Evolutionary conservation across 1,139 yeast species (phyloP).

Genomic region (Citeromyces siamensis): DNA sequence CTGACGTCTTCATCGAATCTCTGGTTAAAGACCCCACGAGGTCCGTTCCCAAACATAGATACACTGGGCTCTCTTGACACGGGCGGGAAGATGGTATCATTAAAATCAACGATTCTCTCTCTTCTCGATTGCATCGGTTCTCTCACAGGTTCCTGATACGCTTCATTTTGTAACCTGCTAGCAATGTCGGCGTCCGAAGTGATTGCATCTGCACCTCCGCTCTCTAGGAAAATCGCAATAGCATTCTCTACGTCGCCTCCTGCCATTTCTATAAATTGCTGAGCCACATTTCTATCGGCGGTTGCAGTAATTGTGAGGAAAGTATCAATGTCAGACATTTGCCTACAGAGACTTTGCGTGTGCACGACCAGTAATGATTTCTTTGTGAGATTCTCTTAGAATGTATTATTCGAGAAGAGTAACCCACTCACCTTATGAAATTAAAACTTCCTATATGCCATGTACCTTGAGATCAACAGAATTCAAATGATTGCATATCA

Average conservation of each 20-base stretch:
- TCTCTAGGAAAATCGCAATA: conserved; percentile 73
- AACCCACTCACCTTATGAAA: neutral
- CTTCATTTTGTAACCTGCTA: conserved; percentile 51
- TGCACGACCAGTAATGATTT: neutral
- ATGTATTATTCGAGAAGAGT: neutral
- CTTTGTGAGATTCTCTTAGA: neutral
- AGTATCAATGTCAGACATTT: conserved; percentile 37
- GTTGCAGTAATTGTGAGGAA: conserved; percentile 82
- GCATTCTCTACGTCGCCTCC: conserved; percentile 78
- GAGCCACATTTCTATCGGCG: conserved; percentile 57
- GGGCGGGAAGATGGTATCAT: conserved; percentile 9
- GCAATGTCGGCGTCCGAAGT: conserved; percentile 29
- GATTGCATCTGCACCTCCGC: conserved; percentile 28
- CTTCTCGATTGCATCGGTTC: conserved; percentile 42
- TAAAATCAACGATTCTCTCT: conserved; percentile 59
- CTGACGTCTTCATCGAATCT: conserved; percentile 13
- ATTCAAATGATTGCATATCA: too few relatives aligned
- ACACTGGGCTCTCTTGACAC: conserved; percentile 10
- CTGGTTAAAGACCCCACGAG: conserved; percentile 41
- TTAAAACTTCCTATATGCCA: neutral
- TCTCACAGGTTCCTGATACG: conserved; percentile 52
- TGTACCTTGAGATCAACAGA: neutral
- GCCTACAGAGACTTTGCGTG: neutral
- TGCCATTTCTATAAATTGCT: conserved; percentile 68
- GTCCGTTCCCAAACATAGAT: conserved; percentile 28